Base-by-base conservation (phyloP, 768 basidiomycete genomes). In the Gautieria morchelliformis region DNA sequence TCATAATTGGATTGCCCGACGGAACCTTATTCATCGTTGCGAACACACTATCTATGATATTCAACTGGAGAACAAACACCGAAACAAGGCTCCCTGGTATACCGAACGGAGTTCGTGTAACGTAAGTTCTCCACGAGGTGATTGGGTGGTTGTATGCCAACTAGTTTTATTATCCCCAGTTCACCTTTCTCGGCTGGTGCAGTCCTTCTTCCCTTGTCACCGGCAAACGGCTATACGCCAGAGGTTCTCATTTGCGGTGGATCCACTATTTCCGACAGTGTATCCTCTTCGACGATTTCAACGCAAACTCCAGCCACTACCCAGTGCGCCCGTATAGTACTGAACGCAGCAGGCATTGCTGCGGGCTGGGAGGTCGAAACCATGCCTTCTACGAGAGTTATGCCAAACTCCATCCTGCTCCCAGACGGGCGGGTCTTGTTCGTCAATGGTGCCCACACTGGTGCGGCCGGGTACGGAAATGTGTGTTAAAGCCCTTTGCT, bases 191-290 rank as follows among this genome's bases (percentile, higher is more conserved):
- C 65, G 17, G 68, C 61, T 6, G 60, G 63, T 4, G 63, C 56
- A 4, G 74, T 53, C 70, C 73, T n/a, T 69, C 71, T 64, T 67
- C 76, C 60, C 68, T 70, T 54, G 7, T 62, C 71, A 66, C 33
- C 74, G 66, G 41, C 27, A 64, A 63, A 73, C 54, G 58, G 62
- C 55, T 79, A 71, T 58, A 73, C 70, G 6, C 74, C 77, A 2
- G 75, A 76, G 60, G 67, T 78, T 24, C 69, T 79, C 37, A 70
- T 78, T 40, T 79, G 77, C 60, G 77, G 77, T 35, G 77, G 77
- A 24, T 68, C 72, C 11, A 71, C 67, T 8, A 61, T 69, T 1
- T 67, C 66, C 52, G 72, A 74, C 46, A 63, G 57, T 4, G 64
- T 65, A 6, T 63, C 69, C 1, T 56, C 69, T 8, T 63, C 57